These are phyloP conservation scores for Fraxinus ornus DNA, from an alignment of 305 asterid species.

Conservation along the genomic window DNA sequence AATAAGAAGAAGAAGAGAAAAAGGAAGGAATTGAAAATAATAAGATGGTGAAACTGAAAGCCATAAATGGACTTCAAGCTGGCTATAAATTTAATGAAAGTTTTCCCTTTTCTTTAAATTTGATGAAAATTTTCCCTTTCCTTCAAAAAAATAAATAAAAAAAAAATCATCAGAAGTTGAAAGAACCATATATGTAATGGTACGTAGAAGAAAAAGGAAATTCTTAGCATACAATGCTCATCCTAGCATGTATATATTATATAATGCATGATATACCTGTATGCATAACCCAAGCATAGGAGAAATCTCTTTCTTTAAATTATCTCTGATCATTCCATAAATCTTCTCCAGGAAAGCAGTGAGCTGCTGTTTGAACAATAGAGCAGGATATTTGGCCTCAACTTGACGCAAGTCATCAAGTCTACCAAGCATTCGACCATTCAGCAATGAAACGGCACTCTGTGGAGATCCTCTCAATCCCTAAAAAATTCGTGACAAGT, in stretches of 20 bases:
- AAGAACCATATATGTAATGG: background rate
- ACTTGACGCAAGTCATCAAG: constrained; percentile 93
- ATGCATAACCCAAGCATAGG: constrained; percentile 95
- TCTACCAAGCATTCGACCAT: constrained; percentile 81
- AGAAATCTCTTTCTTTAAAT: constrained; percentile 90
- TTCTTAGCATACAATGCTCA: constrained; percentile 9
- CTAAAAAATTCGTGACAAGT: constrained; percentile 38
- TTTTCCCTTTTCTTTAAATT: background rate
- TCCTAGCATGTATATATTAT: constrained; percentile 5
- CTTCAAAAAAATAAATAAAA: background rate
- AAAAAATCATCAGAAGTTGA: constrained; percentile 10
- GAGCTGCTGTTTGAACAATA: constrained; percentile 98
- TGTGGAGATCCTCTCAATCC: constrained; percentile 93
- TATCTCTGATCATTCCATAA: constrained; percentile 94
- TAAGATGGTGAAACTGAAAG: background rate
- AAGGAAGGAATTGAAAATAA: background rate
- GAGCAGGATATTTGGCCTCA: constrained; percentile 98
- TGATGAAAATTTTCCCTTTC: background rate
- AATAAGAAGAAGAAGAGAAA: background rate
- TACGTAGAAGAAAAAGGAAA: constrained; percentile 3
- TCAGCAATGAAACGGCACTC: constrained; percentile 84
- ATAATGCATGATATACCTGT: constrained; percentile 57
- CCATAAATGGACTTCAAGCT: background rate
- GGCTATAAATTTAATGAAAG: background rate
- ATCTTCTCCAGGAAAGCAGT: constrained; percentile 99